Conservation (phyloP, 2,329 filamentous ascomycete species). For the Pseudogymnoascus sp. region DNA sequence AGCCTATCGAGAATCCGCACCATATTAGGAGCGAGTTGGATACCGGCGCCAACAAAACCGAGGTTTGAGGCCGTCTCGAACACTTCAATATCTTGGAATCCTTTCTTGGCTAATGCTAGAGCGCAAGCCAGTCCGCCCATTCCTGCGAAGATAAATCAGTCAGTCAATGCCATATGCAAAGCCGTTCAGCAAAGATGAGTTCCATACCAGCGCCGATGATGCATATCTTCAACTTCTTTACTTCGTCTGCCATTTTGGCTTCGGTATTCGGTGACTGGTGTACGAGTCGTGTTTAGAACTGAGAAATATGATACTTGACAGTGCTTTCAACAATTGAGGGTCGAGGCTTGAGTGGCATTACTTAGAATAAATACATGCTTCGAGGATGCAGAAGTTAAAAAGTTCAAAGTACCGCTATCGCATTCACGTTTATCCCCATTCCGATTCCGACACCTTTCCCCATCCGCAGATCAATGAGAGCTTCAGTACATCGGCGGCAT, state of each 20-base stretch:
- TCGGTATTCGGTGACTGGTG: not conserved
- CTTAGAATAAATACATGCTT: not conserved
- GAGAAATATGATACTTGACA: not conserved
- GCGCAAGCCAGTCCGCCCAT: slow-evolving; percentile 72
- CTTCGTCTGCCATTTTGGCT: not conserved
- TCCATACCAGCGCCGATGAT: slow-evolving; percentile 6
- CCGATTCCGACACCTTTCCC: not conserved
- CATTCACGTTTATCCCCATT: slow-evolving; percentile 1
- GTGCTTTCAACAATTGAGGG: not conserved
- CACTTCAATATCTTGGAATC: slow-evolving; percentile 65
- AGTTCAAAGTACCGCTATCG: not conserved
- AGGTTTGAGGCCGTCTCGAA: slow-evolving; percentile 66
- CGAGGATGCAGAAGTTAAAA: not conserved
- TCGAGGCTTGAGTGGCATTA: not conserved
- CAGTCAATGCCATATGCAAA: not conserved
- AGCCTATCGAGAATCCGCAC: slow-evolving; percentile 64
- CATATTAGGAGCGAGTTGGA: slow-evolving; percentile 79
- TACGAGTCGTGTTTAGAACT: not conserved
- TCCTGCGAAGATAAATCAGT: slow-evolving; percentile 36
- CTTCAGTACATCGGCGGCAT: not conserved
- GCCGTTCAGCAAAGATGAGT: not conserved
- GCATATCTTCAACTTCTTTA: slow-evolving; percentile 7
- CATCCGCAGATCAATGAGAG: not conserved
- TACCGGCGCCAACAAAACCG: slow-evolving; percentile 77
- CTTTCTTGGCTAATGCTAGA: slow-evolving; percentile 65